Conservation (phyloP, 768 basidiomycete genomes). For the Tulasnella sp. region DNA sequence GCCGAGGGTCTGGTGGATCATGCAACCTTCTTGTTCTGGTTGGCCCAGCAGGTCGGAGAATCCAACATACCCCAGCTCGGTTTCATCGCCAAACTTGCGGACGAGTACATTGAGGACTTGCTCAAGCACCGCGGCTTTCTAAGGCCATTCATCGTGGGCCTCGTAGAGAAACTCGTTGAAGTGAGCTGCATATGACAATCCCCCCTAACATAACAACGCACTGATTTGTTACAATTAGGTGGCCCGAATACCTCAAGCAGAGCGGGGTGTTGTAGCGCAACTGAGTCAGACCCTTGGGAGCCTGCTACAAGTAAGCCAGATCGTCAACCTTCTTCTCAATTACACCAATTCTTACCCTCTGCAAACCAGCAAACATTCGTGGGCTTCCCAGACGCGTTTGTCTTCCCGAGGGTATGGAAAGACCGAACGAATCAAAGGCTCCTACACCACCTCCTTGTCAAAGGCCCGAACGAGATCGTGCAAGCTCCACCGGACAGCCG, state of each 20-base stretch:
- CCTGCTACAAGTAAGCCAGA: slow-evolving; percentile 46
- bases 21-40: slow-evolving; percentile 64
- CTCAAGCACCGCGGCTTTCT: slow-evolving; percentile 54
- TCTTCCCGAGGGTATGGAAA: slow-evolving; percentile 62
- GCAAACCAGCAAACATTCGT: slow-evolving; percentile 59
- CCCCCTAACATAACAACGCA: not conserved
- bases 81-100: slow-evolving; percentile 62
- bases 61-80: slow-evolving; percentile 77
- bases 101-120: slow-evolving; percentile 70
- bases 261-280: slow-evolving; percentile 34
- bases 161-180: slow-evolving; percentile 54
- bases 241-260: slow-evolving; percentile 32
- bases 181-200: slow-evolving; percentile 29
- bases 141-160: slow-evolving; percentile 62
- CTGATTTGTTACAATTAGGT: not conserved
- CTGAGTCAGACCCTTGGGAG: slow-evolving; percentile 44
- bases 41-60: slow-evolving; percentile 62
- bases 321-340: not conserved
- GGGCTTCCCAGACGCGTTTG: slow-evolving; percentile 60
- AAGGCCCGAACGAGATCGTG: slow-evolving; percentile 27
- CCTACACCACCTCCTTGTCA: slow-evolving; percentile 39
- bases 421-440: slow-evolving; percentile 35
- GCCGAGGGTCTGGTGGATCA: slow-evolving; percentile 72
- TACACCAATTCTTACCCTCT: not conserved
- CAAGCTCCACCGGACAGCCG: slow-evolving; percentile 26